These are phyloP conservation scores for Neonothopanus nambi DNA, from an alignment of 1,284 basidiomycete genomes.

Conservation along the genomic window DNA sequence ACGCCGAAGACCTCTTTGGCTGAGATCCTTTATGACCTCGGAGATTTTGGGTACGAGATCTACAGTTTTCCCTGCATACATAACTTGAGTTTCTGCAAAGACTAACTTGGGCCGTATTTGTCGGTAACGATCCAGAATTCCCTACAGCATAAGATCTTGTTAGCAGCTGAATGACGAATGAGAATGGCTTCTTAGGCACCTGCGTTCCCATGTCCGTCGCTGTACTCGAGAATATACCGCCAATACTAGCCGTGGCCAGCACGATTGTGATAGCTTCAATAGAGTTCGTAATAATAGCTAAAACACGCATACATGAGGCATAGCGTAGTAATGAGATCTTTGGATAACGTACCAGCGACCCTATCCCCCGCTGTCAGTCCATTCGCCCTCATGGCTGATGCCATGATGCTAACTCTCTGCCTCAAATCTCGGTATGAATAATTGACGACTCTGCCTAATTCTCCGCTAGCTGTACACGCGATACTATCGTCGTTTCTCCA, in stretches of 20 bases:
- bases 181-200: conserved; percentile 27
- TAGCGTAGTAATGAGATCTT: background rate
- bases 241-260: conserved; percentile 61
- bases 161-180: background rate
- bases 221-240: conserved; percentile 66
- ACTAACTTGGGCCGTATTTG: conserved; percentile 68
- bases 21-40: conserved; percentile 51
- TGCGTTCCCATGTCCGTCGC: conserved; percentile 72
- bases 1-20: conserved; percentile 43
- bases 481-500: conserved; percentile 56
- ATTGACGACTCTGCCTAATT: conserved; percentile 47
- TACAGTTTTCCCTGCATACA: conserved; percentile 59
- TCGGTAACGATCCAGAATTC: conserved; percentile 67
- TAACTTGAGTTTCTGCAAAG: conserved; percentile 62
- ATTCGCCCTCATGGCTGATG: conserved; percentile 54
- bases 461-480: conserved; percentile 56
- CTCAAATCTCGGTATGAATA: conserved; percentile 56
- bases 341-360: conserved; percentile 55
- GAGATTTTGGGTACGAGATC: conserved; percentile 52
- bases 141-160: conserved; percentile 33
- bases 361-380: conserved; percentile 60
- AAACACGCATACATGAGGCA: background rate
- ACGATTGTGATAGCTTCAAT: conserved; percentile 56
- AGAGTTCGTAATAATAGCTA: conserved; percentile 65
- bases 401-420: conserved; percentile 51